These are phyloP conservation scores for Maudiozyma pseudohumilis DNA, from an alignment of 805 yeast species.

Conservation along the genomic window DNA sequence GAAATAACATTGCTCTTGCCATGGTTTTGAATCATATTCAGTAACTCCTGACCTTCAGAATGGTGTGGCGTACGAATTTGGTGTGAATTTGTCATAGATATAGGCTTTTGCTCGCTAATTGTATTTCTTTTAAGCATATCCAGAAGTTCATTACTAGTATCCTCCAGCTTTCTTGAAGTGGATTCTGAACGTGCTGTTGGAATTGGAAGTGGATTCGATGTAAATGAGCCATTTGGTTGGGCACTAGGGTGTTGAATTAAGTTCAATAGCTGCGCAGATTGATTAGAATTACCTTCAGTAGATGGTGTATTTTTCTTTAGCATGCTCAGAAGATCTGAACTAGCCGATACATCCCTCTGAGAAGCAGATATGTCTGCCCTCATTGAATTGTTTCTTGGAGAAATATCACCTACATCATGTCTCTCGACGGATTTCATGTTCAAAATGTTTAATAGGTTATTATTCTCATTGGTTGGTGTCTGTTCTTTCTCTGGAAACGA, in stretches of 20 bases:
- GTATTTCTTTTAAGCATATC: slow-evolving; percentile 9
- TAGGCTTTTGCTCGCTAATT: neutral
- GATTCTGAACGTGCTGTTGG: neutral
- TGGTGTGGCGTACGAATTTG: too few species aligned
- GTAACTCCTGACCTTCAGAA: slow-evolving; percentile 3
- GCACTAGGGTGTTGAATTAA: neutral
- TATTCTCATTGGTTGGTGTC: too few species aligned
- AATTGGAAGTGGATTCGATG: neutral
- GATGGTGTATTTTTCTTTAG: neutral
- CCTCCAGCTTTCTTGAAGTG: neutral
- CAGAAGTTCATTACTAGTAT: slow-evolving; percentile 7
- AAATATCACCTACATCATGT: neutral
- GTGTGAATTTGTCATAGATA: neutral
- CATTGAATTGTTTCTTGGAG: neutral
- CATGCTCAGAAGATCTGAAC: neutral
- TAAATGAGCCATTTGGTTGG: neutral
- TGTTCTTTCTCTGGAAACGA: neutral
- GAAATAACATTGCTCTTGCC: neutral
- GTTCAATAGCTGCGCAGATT: neutral
- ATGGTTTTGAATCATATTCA: slow-evolving; percentile 6
- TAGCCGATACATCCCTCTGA: too few species aligned
- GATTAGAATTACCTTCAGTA: neutral
- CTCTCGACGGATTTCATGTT: neutral
- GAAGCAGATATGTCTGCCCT: neutral
- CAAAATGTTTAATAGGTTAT: neutral